Evolutionary conservation across 108 stramenopile genomes (phyloP).

Genomic region (Pinguiococcus pyrenoidosus): DNA sequence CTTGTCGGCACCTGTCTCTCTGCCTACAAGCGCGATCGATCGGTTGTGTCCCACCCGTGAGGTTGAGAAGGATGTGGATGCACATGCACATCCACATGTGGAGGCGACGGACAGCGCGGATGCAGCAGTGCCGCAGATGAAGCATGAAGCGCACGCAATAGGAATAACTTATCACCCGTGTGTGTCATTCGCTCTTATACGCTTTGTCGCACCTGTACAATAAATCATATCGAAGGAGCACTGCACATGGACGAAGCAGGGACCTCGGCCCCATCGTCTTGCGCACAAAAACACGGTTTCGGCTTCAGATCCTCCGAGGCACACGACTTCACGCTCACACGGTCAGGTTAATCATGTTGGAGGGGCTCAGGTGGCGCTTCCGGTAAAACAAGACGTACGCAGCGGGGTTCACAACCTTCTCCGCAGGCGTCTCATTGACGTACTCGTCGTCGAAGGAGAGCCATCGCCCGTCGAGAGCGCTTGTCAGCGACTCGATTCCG

Average conservation of each 20-base stretch:
- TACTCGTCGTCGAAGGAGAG: slow-evolving; percentile 87
- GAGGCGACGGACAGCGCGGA: no score
- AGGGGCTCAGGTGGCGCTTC: slow-evolving; percentile 55
- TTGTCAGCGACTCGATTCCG: slow-evolving; percentile 66
- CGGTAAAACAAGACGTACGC: slow-evolving; percentile 89
- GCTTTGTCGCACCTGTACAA: background rate
- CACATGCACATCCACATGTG: no score
- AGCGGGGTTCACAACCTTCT: slow-evolving; percentile 62
- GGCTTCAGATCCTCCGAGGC: no score
- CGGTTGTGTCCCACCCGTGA: no score
- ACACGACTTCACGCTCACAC: slow-evolving; percentile 9
- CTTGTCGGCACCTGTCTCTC: no score
- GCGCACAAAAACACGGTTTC: no score
- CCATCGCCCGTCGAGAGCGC: slow-evolving; percentile 70
- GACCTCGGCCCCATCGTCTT: no score
- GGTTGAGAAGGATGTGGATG: no score
- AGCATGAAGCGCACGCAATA: no score
- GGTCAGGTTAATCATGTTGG: slow-evolving; percentile 38
- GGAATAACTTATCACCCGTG: background rate
- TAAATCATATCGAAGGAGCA: background rate
- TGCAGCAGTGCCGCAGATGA: no score
- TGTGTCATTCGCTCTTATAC: background rate
- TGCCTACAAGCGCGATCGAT: no score
- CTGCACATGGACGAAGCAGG: background rate
- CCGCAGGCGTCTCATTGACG: slow-evolving; percentile 60